These are phyloP conservation scores for Podila verticillata DNA, from an alignment of 192 early-diverging fungal genomes.

Conservation along the genomic window DNA sequence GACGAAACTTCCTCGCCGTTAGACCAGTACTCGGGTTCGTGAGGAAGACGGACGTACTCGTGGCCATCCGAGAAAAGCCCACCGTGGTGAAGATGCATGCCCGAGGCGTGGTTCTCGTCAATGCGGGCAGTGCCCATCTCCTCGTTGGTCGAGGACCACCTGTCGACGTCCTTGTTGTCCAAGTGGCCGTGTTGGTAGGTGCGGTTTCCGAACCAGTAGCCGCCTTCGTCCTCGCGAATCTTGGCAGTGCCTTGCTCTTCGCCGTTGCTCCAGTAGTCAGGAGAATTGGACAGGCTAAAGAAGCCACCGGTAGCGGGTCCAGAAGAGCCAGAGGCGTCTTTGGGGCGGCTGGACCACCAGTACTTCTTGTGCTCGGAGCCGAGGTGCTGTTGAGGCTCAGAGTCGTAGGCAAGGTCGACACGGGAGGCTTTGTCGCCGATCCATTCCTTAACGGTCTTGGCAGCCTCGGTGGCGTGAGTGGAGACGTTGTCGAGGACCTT, in stretches of 20 bases:
- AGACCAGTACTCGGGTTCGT: constrained; percentile 24
- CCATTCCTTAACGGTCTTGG: constrained; percentile 13
- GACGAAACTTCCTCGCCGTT: constrained; percentile 24
- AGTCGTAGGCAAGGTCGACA: background rate
- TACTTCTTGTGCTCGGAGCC: background rate
- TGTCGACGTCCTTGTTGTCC: constrained; percentile 30
- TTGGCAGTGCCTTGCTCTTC: constrained; percentile 21
- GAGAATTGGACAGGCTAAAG: background rate
- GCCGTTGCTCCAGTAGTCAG: constrained; percentile 20
- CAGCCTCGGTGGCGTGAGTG: background rate
- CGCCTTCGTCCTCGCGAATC: constrained; percentile 14
- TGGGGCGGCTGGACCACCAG: constrained; percentile 22
- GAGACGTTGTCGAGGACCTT: constrained; percentile 3
- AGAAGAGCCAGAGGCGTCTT: background rate
- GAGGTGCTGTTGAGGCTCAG: background rate
- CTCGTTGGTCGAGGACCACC: constrained; percentile 17
- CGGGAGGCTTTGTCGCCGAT: constrained; percentile 14
- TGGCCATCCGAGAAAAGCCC: background rate
- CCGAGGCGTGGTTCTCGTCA: background rate
- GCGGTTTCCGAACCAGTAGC: constrained; percentile 10
- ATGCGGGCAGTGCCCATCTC: constrained; percentile 19
- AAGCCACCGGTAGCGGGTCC: background rate
- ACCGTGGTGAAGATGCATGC: constrained; percentile 7
- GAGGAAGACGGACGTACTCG: background rate
- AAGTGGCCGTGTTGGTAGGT: background rate